A percentile compares a stretch with the other conserved stretches of the same genome.
Conservation (phyloP, 768 basidiomycete genomes). For the Mycena floridula region DNA sequence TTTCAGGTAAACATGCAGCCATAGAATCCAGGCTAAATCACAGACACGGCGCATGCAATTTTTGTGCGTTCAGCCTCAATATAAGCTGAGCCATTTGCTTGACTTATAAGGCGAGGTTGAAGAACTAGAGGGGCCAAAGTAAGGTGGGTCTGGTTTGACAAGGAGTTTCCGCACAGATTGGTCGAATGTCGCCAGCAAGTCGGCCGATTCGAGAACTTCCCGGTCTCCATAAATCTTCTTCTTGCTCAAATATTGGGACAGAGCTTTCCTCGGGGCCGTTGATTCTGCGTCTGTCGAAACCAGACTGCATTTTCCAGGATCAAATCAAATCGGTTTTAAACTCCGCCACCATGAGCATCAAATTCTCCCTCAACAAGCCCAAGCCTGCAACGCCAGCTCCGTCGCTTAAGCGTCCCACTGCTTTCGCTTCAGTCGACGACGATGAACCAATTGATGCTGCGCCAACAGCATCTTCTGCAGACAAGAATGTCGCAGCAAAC, state of each 20-base stretch:
- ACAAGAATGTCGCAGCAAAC: conserved; percentile 38
- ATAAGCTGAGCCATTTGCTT: conserved; percentile 96
- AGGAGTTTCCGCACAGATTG: conserved; percentile 62
- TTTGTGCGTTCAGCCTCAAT: conserved; percentile 91
- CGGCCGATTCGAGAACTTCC: conserved; percentile 48
- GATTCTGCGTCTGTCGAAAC: conserved; percentile 81
- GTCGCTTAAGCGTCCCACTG: conserved; percentile 52
- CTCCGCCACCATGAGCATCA: conserved; percentile 67
- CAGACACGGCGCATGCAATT: conserved; percentile 93
- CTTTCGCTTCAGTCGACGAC: conserved; percentile 60
- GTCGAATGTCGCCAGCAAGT: conserved; percentile 60
- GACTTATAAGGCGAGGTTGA: conserved; percentile 82
- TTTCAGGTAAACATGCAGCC: no score
- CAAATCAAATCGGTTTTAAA: conserved; percentile 20
- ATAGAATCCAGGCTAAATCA: no score
- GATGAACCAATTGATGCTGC: conserved; percentile 49
- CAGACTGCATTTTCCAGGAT: conserved; percentile 17
- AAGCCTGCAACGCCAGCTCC: conserved; percentile 35
- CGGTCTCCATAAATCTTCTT: conserved; percentile 26
- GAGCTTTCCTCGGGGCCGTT: conserved; percentile 87
- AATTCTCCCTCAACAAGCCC: conserved; percentile 75
- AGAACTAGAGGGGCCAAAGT: conserved; percentile 49
- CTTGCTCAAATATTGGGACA: conserved; percentile 52
- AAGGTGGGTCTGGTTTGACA: conserved; percentile 1
- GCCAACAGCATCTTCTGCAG: conserved; percentile 30